Evolutionary conservation across 345 rosid genomes (phyloP).

Genomic region (Hibiscus mutabilis): DNA sequence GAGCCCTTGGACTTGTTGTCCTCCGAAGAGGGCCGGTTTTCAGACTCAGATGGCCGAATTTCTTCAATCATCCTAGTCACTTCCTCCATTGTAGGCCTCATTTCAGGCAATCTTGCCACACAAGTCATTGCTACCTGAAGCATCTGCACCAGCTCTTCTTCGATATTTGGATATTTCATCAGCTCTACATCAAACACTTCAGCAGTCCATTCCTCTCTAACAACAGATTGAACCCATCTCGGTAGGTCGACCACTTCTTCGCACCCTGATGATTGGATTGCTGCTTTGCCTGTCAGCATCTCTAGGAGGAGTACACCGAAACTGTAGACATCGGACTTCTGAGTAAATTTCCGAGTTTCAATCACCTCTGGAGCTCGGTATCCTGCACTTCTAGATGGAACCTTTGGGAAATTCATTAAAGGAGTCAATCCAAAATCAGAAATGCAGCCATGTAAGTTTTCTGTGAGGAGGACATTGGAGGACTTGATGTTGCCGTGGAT

Average conservation of each 20-base stretch:
- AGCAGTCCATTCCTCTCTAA: conserved; percentile 85
- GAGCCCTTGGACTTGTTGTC: conserved; percentile 27
- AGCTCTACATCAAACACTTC: conserved; percentile 86
- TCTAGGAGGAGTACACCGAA: conserved; percentile 78
- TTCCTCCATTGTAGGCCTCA: conserved; percentile 73
- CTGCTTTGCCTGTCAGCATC: conserved; percentile 71
- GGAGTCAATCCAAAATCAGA: conserved; percentile 59
- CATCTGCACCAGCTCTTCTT: conserved; percentile 95
- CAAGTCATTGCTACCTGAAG: conserved; percentile 90
- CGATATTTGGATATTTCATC: conserved; percentile 41
- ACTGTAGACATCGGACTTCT: conserved; percentile 75
- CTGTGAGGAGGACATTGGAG: conserved; percentile 57
- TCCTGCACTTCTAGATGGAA: conserved; percentile 42
- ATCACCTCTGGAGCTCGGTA: conserved; percentile 70
- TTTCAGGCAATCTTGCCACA: conserved; percentile 56
- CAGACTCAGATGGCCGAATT: conserved; percentile 51
- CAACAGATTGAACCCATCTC: conserved; percentile 85
- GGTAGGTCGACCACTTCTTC: conserved; percentile 63
- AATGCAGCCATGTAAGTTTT: conserved; percentile 53
- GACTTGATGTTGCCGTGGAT: conserved; percentile 76
- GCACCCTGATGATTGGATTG: conserved; percentile 44
- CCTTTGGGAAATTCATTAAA: conserved; percentile 42
- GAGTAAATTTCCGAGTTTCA: conserved; percentile 48
- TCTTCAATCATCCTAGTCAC: conserved; percentile 77
- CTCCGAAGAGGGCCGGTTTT: conserved; percentile 46